These are phyloP conservation scores for Cryomyces minteri DNA, from an alignment of 495 filamentous ascomycete species.

Conservation along the genomic window DNA sequence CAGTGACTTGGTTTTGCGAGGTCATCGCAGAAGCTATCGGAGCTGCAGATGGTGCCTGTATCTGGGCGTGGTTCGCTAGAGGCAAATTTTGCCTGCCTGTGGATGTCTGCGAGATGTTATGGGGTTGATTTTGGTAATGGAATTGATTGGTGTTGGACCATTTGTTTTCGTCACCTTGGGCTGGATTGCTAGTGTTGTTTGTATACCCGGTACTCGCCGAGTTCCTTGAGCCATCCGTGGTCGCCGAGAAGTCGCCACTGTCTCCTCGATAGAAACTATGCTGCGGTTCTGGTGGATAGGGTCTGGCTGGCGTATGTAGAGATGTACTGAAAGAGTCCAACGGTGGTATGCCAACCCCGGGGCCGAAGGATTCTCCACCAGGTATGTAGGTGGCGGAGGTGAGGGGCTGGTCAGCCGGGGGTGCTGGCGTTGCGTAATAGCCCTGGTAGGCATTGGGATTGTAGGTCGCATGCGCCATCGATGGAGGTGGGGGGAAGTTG, in stretches of 20 bases:
- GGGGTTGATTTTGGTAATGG: slow-evolving; percentile 1
- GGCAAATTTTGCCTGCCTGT: slow-evolving; percentile 7
- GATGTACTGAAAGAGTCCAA: slow-evolving; percentile 17
- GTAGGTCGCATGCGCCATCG: slow-evolving; percentile 33
- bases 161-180: background rate
- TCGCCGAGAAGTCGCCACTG: slow-evolving; percentile 16
- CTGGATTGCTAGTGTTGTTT: background rate
- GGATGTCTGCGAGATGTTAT: slow-evolving; percentile 6
- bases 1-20: slow-evolving; percentile 11
- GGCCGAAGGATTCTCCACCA: slow-evolving; percentile 61
- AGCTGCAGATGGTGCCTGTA: slow-evolving; percentile 17
- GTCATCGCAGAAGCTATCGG: slow-evolving; percentile 11
- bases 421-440: slow-evolving; percentile 32
- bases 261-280: slow-evolving; percentile 16
- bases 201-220: background rate
- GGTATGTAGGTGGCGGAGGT: slow-evolving; percentile 82
- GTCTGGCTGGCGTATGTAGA: too few species aligned
- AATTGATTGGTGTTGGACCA: too few species aligned
- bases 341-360: slow-evolving; percentile 72
- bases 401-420: slow-evolving; percentile 36
- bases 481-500: too few species aligned
- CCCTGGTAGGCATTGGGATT: slow-evolving; percentile 39
- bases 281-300: too few species aligned
- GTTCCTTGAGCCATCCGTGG: slow-evolving; percentile 3
- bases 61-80: slow-evolving; percentile 1